phyloP scores from a whole-genome alignment of 1,139 yeast genomes.

The Suhomyces coccinellae region DNA sequence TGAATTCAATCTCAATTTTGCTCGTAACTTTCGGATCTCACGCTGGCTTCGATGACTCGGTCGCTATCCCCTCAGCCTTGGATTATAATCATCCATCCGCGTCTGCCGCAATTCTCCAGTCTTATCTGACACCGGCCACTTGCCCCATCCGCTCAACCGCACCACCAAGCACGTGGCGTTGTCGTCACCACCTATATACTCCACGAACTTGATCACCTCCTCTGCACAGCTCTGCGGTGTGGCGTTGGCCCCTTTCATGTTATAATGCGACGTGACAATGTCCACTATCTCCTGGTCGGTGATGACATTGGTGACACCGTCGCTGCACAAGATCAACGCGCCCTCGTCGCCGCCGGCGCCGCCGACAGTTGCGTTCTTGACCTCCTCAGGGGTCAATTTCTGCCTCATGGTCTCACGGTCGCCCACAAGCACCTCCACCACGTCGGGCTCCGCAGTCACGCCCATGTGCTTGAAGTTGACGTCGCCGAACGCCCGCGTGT shows the following conservation, averaged over 20 bases:
- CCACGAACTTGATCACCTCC: slow-evolving; percentile 81
- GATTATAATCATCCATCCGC: slow-evolving; percentile 54
- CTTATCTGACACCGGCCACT: slow-evolving; percentile 81
- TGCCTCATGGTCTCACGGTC: slow-evolving; percentile 37
- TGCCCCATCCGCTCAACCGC: slow-evolving; percentile 87
- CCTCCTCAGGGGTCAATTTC: slow-evolving; percentile 40
- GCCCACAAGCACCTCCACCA: slow-evolving; percentile 66
- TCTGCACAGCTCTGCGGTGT: slow-evolving; percentile 85
- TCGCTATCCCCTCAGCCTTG: slow-evolving; percentile 30
- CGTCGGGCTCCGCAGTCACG: slow-evolving; percentile 89
- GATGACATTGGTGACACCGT: slow-evolving; percentile 80
- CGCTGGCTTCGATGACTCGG: neutral
- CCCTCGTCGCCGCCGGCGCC: slow-evolving; percentile 78
- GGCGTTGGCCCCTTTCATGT: slow-evolving; percentile 67
- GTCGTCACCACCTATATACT: slow-evolving; percentile 89
- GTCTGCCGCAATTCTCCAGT: slow-evolving; percentile 82
- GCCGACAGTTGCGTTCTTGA: slow-evolving; percentile 44
- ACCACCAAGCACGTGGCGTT: slow-evolving; percentile 88
- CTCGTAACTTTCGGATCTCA: no score
- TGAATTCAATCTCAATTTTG: no score
- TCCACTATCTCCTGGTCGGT: slow-evolving; percentile 93
- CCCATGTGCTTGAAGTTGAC: slow-evolving; percentile 77
- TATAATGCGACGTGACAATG: slow-evolving; percentile 70
- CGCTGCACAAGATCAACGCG: slow-evolving; percentile 74
- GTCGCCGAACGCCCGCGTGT: slow-evolving; percentile 94